Percentiles rank a stretch among this genome's conserved stretches.
Conservation (phyloP, 2,329 filamentous ascomycete genomes). For the Stachybotrys elegans region DNA sequence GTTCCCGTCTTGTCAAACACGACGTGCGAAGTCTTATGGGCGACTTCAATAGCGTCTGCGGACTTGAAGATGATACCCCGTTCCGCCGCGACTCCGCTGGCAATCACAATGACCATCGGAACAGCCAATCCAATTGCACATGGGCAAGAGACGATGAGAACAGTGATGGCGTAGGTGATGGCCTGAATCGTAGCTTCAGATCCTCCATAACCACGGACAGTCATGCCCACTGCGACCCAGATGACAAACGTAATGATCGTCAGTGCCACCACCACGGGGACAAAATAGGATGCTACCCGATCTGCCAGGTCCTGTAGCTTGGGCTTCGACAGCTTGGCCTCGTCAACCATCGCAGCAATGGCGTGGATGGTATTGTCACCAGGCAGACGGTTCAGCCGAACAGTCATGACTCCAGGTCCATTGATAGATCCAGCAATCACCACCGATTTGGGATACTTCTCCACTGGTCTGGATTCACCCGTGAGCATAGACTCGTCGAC, state of each 20-base stretch:
- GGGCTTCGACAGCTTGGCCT: slow-evolving; percentile 64
- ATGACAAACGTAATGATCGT: slow-evolving; percentile 54
- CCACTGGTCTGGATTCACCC: slow-evolving; percentile 59
- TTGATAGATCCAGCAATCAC: slow-evolving; percentile 70
- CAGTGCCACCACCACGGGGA: slow-evolving; percentile 58
- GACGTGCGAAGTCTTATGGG: slow-evolving; percentile 57
- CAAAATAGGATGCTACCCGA: slow-evolving; percentile 61
- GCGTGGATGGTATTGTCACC: slow-evolving; percentile 66
- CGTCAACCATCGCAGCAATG: slow-evolving; percentile 67
- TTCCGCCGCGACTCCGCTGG: slow-evolving; percentile 59
- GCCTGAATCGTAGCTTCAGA: slow-evolving; percentile 51
- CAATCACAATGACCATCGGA: slow-evolving; percentile 73
- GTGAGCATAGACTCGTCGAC: slow-evolving; percentile 77
- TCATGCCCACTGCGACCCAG: slow-evolving; percentile 59
- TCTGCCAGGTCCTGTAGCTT: slow-evolving; percentile 66
- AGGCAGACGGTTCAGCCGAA: slow-evolving; percentile 55
- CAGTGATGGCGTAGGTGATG: slow-evolving; percentile 67
- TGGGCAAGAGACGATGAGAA: slow-evolving; percentile 71
- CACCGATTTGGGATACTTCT: slow-evolving; percentile 46
- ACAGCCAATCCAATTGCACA: slow-evolving; percentile 72
- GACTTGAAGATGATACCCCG: slow-evolving; percentile 66
- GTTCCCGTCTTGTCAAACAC: slow-evolving; percentile 82
- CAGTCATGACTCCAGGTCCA: slow-evolving; percentile 54
- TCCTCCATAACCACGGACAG: slow-evolving; percentile 31
- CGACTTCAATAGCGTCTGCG: slow-evolving; percentile 57